Percentiles rank a stretch among this genome's conserved stretches.
Evolutionary conservation across 2,329 filamentous ascomycete species (phyloP).

Genomic region (Alternaria postmessia): DNA sequence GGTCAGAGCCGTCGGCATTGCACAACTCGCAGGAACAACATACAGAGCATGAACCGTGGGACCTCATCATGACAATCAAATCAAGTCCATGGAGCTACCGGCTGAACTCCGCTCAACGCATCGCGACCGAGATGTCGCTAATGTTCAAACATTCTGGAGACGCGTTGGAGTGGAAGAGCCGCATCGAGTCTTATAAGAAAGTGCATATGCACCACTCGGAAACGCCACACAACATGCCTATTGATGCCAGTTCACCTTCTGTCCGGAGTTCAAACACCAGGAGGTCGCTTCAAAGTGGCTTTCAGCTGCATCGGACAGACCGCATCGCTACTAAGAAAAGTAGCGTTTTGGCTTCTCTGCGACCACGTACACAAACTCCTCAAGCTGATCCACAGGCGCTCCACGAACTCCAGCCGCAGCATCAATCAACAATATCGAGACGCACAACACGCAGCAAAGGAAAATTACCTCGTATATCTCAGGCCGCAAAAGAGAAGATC

Average conservation of each 20-base stretch:
- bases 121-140: slow-evolving; percentile 31
- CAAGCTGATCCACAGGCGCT: background rate
- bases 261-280: background rate
- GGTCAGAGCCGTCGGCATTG: slow-evolving; percentile 20
- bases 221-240: slow-evolving; percentile 4
- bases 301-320: background rate
- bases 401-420: background rate
- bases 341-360: background rate
- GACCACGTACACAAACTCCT: background rate
- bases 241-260: slow-evolving; percentile 7
- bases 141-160: slow-evolving; percentile 27
- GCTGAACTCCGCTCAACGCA: slow-evolving; percentile 29
- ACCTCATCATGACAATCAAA: slow-evolving; percentile 28
- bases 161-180: slow-evolving; percentile 30
- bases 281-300: background rate
- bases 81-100: slow-evolving; percentile 30
- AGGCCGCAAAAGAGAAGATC: slow-evolving; percentile 21
- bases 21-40: slow-evolving; percentile 32
- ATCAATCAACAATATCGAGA: background rate
- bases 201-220: background rate
- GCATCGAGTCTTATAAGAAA: slow-evolving; percentile 24
- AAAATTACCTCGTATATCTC: slow-evolving; percentile 27
- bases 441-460: slow-evolving; percentile 14
- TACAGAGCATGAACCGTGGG: slow-evolving; percentile 29
- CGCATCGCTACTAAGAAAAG: background rate